Evolutionary conservation across 257 asterid species (phyloP), one percentile per base, ranked within the genome.

Genomic region (Gentiana straminea): DNA sequence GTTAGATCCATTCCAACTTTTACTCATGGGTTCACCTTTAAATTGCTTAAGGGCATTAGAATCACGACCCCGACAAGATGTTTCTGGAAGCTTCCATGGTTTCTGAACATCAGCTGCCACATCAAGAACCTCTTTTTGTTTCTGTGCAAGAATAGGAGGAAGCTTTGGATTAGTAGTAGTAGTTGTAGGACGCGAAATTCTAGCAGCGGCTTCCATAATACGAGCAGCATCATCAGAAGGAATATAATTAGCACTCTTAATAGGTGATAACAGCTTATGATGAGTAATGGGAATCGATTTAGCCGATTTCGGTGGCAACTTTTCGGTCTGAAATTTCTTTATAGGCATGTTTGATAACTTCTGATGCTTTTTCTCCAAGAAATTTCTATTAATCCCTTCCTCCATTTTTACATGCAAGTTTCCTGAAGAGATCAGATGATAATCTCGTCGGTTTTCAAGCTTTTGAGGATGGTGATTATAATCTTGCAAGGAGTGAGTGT

Each of bases 181-280:
- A 49, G 69, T 84, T 33, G 78, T 76, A 0, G 82, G 83, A 54
- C 80, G 89, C 13, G 85, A 73, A 43, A 92, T 88, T 62, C 87
- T 78, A 0, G 97, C 86, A 49, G 97, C 99, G 54, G 83, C 89
- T 72, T 81, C 99, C 97, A 85, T 92, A 64, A 92, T 81, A 43
- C 73, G 85, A 49, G 89, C 95, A 48, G 91, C 95, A 71, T 83
- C 81, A 62, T 77, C 73, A 45, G 86, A 57, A 13, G 84, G 81
- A 55, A 78, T 62, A 60, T 54, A 75, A 48, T 58, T 72, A 15
- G 69, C 73, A 10, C 91, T 78, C 63, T 88, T 92, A 49, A 88
- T 81, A 0, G 99, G 97, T 50, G 99, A 92, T 9, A 85, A 73
- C 77, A 86, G 94, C 69, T 86, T 88, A 72, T 80, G 82, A n/a